Conservation (phyloP, 2,329 filamentous ascomycete genomes). For the Metarhizium humberi region DNA sequence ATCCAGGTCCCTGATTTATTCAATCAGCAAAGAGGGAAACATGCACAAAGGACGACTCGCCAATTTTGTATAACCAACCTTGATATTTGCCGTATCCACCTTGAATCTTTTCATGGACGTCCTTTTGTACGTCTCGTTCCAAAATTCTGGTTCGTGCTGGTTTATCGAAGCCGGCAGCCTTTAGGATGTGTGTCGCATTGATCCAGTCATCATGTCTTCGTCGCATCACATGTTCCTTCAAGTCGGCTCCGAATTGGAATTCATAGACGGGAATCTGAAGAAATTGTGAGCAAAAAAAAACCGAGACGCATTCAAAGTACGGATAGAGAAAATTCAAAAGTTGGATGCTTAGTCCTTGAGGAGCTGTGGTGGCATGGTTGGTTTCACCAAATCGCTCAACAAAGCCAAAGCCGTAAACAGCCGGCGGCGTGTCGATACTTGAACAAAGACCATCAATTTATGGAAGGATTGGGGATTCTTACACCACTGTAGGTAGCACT, state of each 20-base stretch:
- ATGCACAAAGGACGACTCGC: neutral
- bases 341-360: neutral
- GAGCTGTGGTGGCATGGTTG: neutral
- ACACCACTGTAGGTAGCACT: constrained; percentile 63
- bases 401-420: neutral
- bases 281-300: neutral
- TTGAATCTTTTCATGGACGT: constrained; percentile 94
- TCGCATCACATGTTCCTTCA: constrained; percentile 89
- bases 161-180: constrained; percentile 95
- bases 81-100: constrained; percentile 99
- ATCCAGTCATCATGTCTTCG: constrained; percentile 92
- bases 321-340: neutral
- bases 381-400: neutral
- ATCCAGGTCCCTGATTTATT: constrained; percentile 75
- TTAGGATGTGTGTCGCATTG: constrained; percentile 98
- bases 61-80: constrained; percentile 38
- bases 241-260: constrained; percentile 71
- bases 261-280: constrained; percentile 87
- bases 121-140: constrained; percentile 94
- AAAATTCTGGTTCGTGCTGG: constrained; percentile 89
- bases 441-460: neutral
- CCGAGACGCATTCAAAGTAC: neutral
- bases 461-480: constrained; percentile 17
- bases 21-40: neutral
- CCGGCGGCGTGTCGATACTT: neutral